Base-by-base conservation (phyloP, 768 basidiomycete genomes). In the Heimioporus sp. region DNA sequence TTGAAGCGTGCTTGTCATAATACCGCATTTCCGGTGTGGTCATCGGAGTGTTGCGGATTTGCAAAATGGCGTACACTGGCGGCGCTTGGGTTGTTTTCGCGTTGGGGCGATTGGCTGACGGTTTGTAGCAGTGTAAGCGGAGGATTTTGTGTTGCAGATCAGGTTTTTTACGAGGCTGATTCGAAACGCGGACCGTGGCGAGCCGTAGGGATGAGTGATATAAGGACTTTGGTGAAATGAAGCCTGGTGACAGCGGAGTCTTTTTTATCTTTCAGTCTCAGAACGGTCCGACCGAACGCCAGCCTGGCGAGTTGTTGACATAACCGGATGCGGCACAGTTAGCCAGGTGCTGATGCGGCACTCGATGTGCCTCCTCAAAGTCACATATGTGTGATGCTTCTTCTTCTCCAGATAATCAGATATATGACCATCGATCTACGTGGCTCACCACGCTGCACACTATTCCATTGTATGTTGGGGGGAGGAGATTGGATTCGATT, bases 21-120 rank as follows among this genome's bases (percentile, higher is more conserved):
- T 28, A 28, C 24, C 55, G n/a, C n/a, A n/a, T 50, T 76, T 76
- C 66, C 76, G 77, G 38, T 80, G 76, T 58, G 66, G 66, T 16
- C 75, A 75, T 56, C 51, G 54, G n/a, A 59, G 55, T 35, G 46
- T 31, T 19, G 20, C 34, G 31, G 63, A 61, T 44, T 73, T 63
- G 51, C 79, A 80, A 51, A 65, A 66, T 12, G 76, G 65, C 19
- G 37, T 40, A 13, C 66, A 68, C 52, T n/a, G n/a, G n/a, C n/a
- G n/a, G n/a, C n/a, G 9, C 35, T 36, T 36, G 35, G 35, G 5
- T 7, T 36, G 35, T 36, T 16, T 15, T 36, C 35, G 35, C 12
- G 35, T 7, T 55, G 13, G 11, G 16, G 19, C 30, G 19, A 4
- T 6, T 40, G n/a, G 10, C 35, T 39, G 34, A 37, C 35, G 42